phyloP scores from a whole-genome alignment of 495 filamentous ascomycete species.

The Glonium stellatum region DNA sequence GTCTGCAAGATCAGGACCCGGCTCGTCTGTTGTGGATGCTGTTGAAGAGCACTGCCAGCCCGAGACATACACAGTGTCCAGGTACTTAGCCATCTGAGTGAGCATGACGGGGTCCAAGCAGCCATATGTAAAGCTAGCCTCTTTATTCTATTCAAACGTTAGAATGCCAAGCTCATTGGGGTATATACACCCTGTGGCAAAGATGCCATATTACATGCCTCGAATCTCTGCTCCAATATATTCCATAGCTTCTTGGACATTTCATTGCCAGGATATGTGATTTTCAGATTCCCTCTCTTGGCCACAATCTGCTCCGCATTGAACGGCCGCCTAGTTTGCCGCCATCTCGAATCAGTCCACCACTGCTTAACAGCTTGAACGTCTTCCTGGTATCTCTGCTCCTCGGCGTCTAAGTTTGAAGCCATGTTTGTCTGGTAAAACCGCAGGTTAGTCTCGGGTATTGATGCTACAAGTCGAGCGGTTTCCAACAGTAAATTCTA shows the following conservation, averaged over 20 bases:
- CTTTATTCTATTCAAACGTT: conserved; percentile 52
- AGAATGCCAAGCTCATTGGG: background rate
- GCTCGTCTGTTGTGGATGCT: conserved; percentile 87
- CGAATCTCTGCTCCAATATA: conserved; percentile 77
- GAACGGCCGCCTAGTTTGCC: conserved; percentile 84
- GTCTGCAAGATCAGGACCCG: conserved; percentile 94
- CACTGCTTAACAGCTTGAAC: conserved; percentile 83
- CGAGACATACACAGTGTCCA: conserved; percentile 97
- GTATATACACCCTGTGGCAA: too few species aligned
- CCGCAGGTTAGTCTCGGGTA: background rate
- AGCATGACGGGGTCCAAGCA: conserved; percentile 97
- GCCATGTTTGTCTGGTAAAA: conserved; percentile 12
- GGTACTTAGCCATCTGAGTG: conserved; percentile 98
- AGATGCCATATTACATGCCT: conserved; percentile 44
- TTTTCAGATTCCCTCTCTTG: conserved; percentile 85
- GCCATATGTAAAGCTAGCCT: conserved; percentile 90
- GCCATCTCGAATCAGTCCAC: conserved; percentile 91
- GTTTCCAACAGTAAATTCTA: background rate
- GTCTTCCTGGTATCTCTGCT: conserved; percentile 70
- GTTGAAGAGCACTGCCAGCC: conserved; percentile 98
- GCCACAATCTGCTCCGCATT: conserved; percentile 94
- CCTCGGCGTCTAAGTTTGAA: conserved; percentile 57
- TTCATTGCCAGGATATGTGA: conserved; percentile 82
- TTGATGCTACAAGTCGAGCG: background rate
- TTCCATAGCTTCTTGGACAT: conserved; percentile 93